phyloP scores from a whole-genome alignment of 2,329 filamentous ascomycete genomes.

The Fusarium ramigenum region DNA sequence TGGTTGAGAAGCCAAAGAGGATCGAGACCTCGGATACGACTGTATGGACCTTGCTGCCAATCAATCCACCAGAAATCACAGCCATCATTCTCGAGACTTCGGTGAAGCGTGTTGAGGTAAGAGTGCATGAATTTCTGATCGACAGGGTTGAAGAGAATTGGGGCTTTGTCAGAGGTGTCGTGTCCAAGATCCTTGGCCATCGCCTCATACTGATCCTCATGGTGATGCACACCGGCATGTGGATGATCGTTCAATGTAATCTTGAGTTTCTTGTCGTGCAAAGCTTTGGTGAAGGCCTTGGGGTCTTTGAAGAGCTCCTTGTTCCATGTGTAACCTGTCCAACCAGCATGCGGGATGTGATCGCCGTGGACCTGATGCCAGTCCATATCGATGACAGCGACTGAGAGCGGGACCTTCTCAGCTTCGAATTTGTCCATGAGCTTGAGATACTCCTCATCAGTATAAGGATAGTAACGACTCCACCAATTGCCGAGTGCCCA shows the following conservation, averaged over 20 bases:
- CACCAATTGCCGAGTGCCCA: conserved; percentile 73
- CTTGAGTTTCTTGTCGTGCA: conserved; percentile 63
- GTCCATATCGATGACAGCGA: conserved; percentile 73
- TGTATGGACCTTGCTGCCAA: conserved; percentile 69
- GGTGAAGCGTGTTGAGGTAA: conserved; percentile 66
- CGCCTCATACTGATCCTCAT: conserved; percentile 65
- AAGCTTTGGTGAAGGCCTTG: conserved; percentile 56
- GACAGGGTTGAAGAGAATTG: conserved; percentile 66
- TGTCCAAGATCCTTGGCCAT: conserved; percentile 62
- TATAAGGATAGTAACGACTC: conserved; percentile 70
- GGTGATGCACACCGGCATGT: conserved; percentile 63
- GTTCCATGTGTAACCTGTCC: conserved; percentile 69
- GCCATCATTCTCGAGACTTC: conserved; percentile 63
- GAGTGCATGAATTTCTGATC: conserved; percentile 64
- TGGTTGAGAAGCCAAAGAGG: conserved; percentile 73
- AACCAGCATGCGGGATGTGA: conserved; percentile 54
- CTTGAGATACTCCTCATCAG: conserved; percentile 62
- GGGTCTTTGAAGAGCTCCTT: conserved; percentile 61
- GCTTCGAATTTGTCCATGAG: conserved; percentile 65
- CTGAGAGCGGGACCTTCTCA: conserved; percentile 63
- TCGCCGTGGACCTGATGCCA: conserved; percentile 67
- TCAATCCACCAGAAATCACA: conserved; percentile 75
- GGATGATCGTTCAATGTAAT: conserved; percentile 71
- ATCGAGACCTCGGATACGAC: conserved; percentile 66
- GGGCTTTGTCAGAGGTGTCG: conserved; percentile 58